A percentile compares a stretch with the other conserved stretches of the same genome.
These are phyloP conservation scores for Puccinia hordei DNA, from an alignment of 1,284 basidiomycete genomes.

Conservation along the genomic window DNA sequence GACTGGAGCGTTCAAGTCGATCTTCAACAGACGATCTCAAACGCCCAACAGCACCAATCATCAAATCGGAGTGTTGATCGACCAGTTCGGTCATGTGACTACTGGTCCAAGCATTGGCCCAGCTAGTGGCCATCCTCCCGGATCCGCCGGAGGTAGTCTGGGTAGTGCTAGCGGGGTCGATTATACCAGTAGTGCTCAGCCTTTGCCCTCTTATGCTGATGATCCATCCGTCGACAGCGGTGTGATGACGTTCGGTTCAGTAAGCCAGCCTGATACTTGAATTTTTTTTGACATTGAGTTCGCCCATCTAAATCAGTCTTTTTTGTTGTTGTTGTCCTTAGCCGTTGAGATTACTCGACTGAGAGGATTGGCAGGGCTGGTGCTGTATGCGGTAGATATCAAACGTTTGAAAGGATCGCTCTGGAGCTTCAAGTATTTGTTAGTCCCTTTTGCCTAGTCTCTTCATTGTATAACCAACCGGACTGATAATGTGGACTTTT, in stretches of 20 bases:
- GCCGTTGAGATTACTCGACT: slow-evolving; percentile 47
- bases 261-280: background rate
- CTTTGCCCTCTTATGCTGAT: slow-evolving; percentile 73
- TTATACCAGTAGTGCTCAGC: slow-evolving; percentile 49
- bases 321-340: slow-evolving; percentile 65
- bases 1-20: slow-evolving; percentile 31
- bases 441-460: slow-evolving; percentile 15
- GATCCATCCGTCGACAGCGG: slow-evolving; percentile 71
- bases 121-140: slow-evolving; percentile 41
- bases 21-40: slow-evolving; percentile 49
- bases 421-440: slow-evolving; percentile 77
- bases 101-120: slow-evolving; percentile 52
- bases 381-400: slow-evolving; percentile 71
- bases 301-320: background rate
- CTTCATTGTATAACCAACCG: too few relatives aligned
- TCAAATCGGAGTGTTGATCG: slow-evolving; percentile 49
- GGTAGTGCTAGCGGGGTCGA: slow-evolving; percentile 36
- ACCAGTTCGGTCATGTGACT: slow-evolving; percentile 53
- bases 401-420: slow-evolving; percentile 86
- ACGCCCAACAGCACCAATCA: slow-evolving; percentile 52
- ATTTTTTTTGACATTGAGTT: slow-evolving; percentile 62
- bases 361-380: slow-evolving; percentile 30
- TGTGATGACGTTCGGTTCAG: slow-evolving; percentile 81
- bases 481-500: too few relatives aligned
- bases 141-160: slow-evolving; percentile 22